A percentile compares a stretch with the other conserved stretches of the same genome.
These are phyloP conservation scores for Triticum timopheevii DNA, from an alignment of 176 grass and related monocot species.

Conservation along the genomic window DNA sequence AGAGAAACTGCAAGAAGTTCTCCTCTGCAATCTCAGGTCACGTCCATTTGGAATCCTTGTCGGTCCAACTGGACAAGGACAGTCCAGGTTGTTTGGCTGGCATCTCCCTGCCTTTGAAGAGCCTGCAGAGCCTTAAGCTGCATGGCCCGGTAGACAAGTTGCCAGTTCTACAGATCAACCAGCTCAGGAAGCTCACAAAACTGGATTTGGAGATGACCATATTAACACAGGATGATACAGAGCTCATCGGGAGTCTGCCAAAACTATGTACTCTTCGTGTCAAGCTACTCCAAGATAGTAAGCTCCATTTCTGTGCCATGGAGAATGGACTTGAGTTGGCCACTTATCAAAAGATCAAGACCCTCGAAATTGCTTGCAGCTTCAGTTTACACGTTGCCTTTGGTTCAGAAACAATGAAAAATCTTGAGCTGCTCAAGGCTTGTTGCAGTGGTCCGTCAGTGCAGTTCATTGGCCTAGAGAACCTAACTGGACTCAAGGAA, in stretches of 20 bases:
- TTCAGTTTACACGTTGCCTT: neutral
- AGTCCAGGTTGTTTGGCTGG: neutral
- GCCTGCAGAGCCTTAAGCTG: neutral
- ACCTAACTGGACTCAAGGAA: neutral
- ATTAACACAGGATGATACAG: neutral
- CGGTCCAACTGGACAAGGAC: neutral
- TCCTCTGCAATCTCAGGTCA: neutral
- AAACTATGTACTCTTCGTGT: neutral
- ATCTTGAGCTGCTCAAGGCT: neutral
- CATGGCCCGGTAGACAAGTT: neutral
- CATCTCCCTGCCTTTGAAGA: neutral
- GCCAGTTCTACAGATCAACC: neutral
- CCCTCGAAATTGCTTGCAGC: neutral
- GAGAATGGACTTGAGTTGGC: neutral
- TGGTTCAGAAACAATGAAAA: fast-evolving
- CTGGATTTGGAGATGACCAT: neutral
- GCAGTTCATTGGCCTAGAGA: neutral
- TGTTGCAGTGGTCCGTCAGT: neutral
- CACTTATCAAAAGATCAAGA: neutral
- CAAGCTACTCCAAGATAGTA: neutral
- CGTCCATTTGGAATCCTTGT: neutral
- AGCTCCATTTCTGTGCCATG: neutral
- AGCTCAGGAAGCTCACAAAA: neutral
- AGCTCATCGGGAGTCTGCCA: neutral
- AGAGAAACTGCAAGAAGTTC: neutral